These are phyloP conservation scores for Anthostomella pinea DNA, from an alignment of 2,329 filamentous ascomycete genomes.

Conservation along the genomic window DNA sequence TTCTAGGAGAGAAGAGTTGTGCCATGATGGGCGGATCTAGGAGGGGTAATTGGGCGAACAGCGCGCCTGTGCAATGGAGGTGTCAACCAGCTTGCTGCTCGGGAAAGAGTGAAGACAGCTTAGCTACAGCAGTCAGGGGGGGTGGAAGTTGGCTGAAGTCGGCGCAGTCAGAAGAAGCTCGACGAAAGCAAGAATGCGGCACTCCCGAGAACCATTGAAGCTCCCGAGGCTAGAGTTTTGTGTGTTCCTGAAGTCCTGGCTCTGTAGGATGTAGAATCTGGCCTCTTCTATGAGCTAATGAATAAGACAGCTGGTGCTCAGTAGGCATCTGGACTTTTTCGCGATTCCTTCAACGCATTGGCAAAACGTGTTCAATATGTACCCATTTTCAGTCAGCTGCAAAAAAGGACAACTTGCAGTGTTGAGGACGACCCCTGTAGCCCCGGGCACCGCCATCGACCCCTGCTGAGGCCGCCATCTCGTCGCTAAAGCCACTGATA, in stretches of 20 bases:
- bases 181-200: too few relatives aligned
- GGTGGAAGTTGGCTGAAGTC: too few relatives aligned
- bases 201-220: not conserved
- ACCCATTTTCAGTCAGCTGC: too few relatives aligned
- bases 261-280: conserved; percentile 14
- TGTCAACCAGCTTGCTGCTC: conserved; percentile 16
- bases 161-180: too few relatives aligned
- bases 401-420: conserved; percentile 30
- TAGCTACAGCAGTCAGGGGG: conserved; percentile 1
- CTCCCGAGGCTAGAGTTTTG: too few relatives aligned
- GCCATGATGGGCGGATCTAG: conserved; percentile 36
- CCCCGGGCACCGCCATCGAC: conserved; percentile 6
- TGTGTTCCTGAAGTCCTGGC: conserved; percentile 2
- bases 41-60: conserved; percentile 24
- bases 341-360: conserved; percentile 23
- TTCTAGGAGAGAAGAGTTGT: conserved; percentile 34
- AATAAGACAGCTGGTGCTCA: too few relatives aligned
- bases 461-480: conserved; percentile 18
- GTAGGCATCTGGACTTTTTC: conserved; percentile 15
- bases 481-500: conserved; percentile 27
- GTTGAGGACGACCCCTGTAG: not conserved
- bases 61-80: conserved; percentile 23
- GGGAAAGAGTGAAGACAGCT: conserved; percentile 1
- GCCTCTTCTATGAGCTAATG: conserved; percentile 12
- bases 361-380: conserved; percentile 12